phyloP scores from a whole-genome alignment of 495 filamentous ascomycete genomes.

The Tuber melanosporum region DNA sequence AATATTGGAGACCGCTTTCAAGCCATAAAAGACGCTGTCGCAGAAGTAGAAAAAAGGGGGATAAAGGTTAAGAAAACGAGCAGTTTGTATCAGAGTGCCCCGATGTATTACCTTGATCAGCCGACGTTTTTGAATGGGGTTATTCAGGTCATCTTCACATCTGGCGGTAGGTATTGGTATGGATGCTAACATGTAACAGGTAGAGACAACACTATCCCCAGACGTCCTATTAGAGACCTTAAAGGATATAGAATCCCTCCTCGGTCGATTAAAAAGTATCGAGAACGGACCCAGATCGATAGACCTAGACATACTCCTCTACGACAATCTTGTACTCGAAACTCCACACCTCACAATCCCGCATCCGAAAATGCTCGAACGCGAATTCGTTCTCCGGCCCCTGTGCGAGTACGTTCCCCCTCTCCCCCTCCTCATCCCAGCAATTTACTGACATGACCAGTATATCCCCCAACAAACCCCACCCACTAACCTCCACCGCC shows the following conservation, averaged over 20 bases:
- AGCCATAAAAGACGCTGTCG: constrained; percentile 76
- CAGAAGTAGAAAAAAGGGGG: constrained; percentile 60
- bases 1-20: constrained; percentile 81
- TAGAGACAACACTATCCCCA: constrained; percentile 72
- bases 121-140: constrained; percentile 84
- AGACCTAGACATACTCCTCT: constrained; percentile 88
- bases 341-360: constrained; percentile 73
- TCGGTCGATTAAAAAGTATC: constrained; percentile 75
- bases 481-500: constrained; percentile 39
- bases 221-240: constrained; percentile 68
- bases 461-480: constrained; percentile 36
- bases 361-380: constrained; percentile 76
- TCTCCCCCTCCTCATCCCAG: neutral
- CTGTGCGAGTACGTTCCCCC: constrained; percentile 64
- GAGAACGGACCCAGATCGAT: constrained; percentile 92
- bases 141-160: constrained; percentile 64
- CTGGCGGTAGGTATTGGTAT: neutral
- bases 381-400: constrained; percentile 87
- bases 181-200: constrained; percentile 48
- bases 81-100: constrained; percentile 83
- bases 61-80: constrained; percentile 77
- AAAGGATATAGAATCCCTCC: constrained; percentile 68
- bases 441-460: constrained; percentile 9
- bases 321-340: constrained; percentile 60
- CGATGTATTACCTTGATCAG: constrained; percentile 94